phyloP scores from a whole-genome alignment of 148 eudicot genomes.

The Silene uniflora region DNA sequence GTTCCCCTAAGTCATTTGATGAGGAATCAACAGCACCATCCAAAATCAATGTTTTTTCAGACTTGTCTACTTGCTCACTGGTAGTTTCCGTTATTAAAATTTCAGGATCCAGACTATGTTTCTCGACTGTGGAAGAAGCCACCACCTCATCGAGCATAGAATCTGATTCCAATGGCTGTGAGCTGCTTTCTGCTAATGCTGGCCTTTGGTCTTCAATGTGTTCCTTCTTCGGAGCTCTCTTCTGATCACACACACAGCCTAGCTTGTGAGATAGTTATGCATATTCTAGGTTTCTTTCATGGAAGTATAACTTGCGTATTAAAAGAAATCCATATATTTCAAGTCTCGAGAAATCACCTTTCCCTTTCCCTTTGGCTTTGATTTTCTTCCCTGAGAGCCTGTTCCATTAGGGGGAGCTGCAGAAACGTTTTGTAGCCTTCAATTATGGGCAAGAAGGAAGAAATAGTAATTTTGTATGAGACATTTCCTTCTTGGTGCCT shows the following conservation, averaged over 20 bases:
- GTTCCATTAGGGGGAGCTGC: slow-evolving; percentile 72
- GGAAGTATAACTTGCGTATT: neutral
- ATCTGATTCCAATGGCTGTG: slow-evolving; percentile 37
- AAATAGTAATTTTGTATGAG: neutral
- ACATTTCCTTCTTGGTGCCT: neutral
- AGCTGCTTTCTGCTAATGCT: slow-evolving; percentile 38
- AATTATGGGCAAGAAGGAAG: neutral
- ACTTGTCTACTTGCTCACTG: slow-evolving; percentile 39
- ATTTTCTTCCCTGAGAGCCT: slow-evolving; percentile 62
- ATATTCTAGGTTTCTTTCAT: slow-evolving; percentile 10
- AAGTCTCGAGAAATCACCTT: slow-evolving; percentile 48
- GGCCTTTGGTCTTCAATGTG: slow-evolving; percentile 28
- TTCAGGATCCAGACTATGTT: slow-evolving; percentile 28
- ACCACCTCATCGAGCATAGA: slow-evolving; percentile 37
- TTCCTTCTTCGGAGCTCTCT: slow-evolving; percentile 43
- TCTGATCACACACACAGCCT: slow-evolving; percentile 46
- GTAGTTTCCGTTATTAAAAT: slow-evolving; percentile 30
- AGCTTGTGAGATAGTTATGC: slow-evolving; percentile 31
- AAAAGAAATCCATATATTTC: slow-evolving; percentile 8
- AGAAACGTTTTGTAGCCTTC: slow-evolving; percentile 13
- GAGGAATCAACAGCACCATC: slow-evolving; percentile 36
- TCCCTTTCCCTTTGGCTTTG: slow-evolving; percentile 53
- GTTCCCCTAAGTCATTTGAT: slow-evolving; percentile 34
- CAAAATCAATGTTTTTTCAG: slow-evolving; percentile 29
- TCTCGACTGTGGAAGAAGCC: slow-evolving; percentile 26